Base-by-base conservation (phyloP, 257 asterid species). In the Solanum boliviense region DNA sequence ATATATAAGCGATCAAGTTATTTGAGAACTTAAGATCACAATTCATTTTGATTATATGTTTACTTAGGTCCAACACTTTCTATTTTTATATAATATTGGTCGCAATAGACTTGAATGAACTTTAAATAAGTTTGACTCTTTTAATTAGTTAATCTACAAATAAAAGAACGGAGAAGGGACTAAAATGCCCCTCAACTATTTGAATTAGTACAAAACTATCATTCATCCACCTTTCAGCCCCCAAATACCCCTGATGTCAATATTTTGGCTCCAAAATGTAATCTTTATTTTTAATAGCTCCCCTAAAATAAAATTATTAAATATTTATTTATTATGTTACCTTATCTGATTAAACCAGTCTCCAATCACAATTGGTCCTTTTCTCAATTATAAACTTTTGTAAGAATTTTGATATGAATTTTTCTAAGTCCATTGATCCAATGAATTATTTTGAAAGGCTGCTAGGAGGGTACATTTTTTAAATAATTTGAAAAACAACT, bases 401-500 rank as follows among this genome's bases (percentile, higher is more conserved):
- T 65, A 25, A 6, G 32, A 39, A 52, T 13, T 34, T 35, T 35
- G 12, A 31, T 4, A 27, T 52, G 46, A 41, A 18, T 13, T 52
- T 35, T 58, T 83, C 85, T 4, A 2, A n/a, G 25, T 2, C 5
- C 2, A 20, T 34, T 34, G 29, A 27, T 73, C 81, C 29, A 34
- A 73, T 73, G 81, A 34, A 73, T 73, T 34, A 73, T 23, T 23
- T 81, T 23, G 48, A 29, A 12, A 83, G 31, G 5, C 83, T 91
- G 35, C 87, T 88, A 23, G 89, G 65, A 39, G 89, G 46, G 5
- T 83, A 87, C 74, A 83, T 92, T 83, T 86, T 94, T 20, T 92
- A 92, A 18, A 90, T 93, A 25, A 46, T 93, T 32, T 92, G 94
- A 93, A 94, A 25, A 87, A 92, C 91, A 5, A 79, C 96, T 2